Evolutionary conservation across 2,329 filamentous ascomycete genomes (phyloP), one percentile per base, ranked within the genome.

Genomic region (Colletotrichum orbiculare): DNA sequence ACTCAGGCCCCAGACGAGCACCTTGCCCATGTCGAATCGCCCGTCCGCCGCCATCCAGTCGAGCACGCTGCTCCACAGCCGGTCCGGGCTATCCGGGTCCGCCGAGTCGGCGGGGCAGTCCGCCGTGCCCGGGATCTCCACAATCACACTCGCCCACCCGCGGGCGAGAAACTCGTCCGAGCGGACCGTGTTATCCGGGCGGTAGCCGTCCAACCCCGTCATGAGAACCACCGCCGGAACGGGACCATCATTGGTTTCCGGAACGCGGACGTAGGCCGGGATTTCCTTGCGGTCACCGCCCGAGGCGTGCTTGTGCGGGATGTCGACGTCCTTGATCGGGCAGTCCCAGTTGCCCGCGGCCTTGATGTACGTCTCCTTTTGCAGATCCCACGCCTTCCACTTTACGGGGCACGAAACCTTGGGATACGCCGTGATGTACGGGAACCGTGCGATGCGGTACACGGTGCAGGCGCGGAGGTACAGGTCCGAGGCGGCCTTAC

Each of bases 361-460:
- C 72, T 87, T 87, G 53, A 87, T 74, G 68, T 90, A 91, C 0
- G 84, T 82, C 35, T 82, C 75, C 74, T 92, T 93, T 70, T 92
- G 89, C 59, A 82, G 78, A 69, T 83, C 79, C 86, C 90, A 93
- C 2, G 89, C 90, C 35, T 82, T 74, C 68, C 86, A 84, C 75
- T 93, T 89, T 52, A 76, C 73, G 2, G 75, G 73, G 47, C 79
- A 78, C 69, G 71, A 81, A 45, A 79, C 66, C 2, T 64, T 54
- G 0, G 82, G 81, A 54, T 75, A 78, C 4, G 73, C 68, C 3
- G 78, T 75, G 68, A 85, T 79, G 69, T 85, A 84, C 4, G 91
- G 91, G 72, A 94, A 93, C 13, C 91, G 84, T 0, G 89, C 84
- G 69, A 94, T 93, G 56, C 91, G 85, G 75, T 91, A 89, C n/a